These are phyloP conservation scores for Candida sanyaensis DNA, from an alignment of 1,139 yeast species.

Conservation along the genomic window DNA sequence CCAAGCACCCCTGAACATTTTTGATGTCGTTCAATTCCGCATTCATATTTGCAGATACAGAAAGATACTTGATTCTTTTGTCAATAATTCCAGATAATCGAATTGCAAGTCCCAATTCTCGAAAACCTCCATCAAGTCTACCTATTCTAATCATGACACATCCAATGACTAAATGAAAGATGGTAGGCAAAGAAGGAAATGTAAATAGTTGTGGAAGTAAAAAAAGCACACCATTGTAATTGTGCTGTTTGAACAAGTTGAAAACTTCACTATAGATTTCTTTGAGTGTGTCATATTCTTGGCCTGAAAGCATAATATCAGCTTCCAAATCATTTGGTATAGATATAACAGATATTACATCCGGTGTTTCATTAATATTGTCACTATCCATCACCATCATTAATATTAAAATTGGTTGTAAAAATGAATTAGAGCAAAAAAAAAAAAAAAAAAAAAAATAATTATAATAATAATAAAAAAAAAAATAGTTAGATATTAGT, in stretches of 20 bases:
- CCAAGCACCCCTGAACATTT: slow-evolving; percentile 12
- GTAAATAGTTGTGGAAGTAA: slow-evolving; percentile 10
- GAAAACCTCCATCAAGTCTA: slow-evolving; percentile 9
- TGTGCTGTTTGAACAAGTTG: slow-evolving; percentile 6
- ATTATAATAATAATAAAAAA: no score
- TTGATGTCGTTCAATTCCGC: slow-evolving; percentile 10
- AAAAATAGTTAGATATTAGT: no score
- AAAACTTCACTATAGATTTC: slow-evolving; percentile 4
- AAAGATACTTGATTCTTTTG: slow-evolving; percentile 7
- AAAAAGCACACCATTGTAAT: slow-evolving; percentile 10
- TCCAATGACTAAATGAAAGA: slow-evolving; percentile 13
- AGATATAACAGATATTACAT: not conserved
- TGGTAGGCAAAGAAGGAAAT: slow-evolving; percentile 8
- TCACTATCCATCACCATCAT: not conserved
- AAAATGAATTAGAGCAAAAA: not conserved
- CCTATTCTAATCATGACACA: slow-evolving; percentile 12
- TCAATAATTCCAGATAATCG: slow-evolving; percentile 8
- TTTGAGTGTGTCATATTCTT: not conserved
- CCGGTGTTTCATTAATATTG: not conserved
- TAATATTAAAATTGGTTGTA: not conserved
- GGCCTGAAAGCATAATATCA: not conserved
- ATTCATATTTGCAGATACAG: slow-evolving; percentile 8
- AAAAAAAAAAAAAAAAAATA: not conserved
- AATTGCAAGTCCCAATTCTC: slow-evolving; percentile 14
- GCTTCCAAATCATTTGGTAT: not conserved